Evolutionary conservation across 1,139 yeast genomes (phyloP).

Genomic region (Sugiyamaella xylanicola): DNA sequence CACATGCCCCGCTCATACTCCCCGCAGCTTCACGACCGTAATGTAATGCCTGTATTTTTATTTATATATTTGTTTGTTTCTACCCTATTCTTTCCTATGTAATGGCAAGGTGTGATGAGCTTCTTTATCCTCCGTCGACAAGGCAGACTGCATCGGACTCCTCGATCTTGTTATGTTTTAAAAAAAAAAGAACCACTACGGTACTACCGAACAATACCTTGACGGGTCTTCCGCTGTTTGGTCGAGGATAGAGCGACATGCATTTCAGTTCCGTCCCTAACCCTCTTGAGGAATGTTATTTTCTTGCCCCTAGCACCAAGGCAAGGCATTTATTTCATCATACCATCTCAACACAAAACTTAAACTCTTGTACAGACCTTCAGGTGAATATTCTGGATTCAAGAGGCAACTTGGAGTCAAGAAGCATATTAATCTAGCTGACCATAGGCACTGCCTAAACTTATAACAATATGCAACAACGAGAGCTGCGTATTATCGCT

Average conservation of each 20-base stretch:
- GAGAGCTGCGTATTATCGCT: constrained; percentile 73
- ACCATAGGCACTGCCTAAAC: background rate
- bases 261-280: too few species aligned
- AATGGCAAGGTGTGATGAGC: too few species aligned
- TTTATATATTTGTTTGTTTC: background rate
- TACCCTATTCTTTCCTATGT: too few species aligned
- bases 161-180: too few species aligned
- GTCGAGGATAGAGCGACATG: too few species aligned
- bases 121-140: too few species aligned
- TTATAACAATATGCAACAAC: constrained; percentile 44
- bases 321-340: background rate
- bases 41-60: background rate
- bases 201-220: background rate
- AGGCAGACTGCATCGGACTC: too few species aligned
- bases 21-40: background rate
- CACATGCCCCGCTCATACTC: background rate
- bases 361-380: background rate
- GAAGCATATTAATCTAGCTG: background rate
- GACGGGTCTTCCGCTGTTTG: background rate
- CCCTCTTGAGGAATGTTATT: background rate
- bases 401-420: background rate
- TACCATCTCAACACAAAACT: background rate
- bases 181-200: background rate
- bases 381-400: background rate
- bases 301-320: background rate